Conservation (phyloP, 495 filamentous ascomycete species). For the Neurospora terricola region DNA sequence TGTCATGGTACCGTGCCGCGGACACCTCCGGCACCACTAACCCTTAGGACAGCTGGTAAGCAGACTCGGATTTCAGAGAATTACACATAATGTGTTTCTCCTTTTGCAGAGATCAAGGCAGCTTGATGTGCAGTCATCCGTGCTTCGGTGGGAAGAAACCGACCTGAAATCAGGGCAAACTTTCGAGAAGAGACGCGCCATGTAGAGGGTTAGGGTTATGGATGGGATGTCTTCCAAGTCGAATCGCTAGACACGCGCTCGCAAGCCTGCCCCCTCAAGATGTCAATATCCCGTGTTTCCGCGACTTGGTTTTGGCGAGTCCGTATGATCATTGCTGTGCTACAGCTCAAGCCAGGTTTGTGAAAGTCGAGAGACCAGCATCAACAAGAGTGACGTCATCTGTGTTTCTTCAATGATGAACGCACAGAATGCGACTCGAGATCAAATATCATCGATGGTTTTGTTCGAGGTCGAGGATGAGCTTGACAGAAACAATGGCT, state of each 20-base stretch:
- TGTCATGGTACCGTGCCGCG: neutral
- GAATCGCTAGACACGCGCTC: neutral
- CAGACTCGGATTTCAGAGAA: neutral
- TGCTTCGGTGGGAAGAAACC: neutral
- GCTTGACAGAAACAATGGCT: neutral
- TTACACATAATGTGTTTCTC: neutral
- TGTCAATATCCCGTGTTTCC: neutral
- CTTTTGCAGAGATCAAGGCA: neutral
- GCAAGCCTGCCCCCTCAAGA: neutral
- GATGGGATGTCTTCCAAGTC: neutral
- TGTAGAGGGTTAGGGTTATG: neutral
- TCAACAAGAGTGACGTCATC: neutral
- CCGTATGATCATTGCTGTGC: neutral
- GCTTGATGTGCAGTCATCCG: neutral
- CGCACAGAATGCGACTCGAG: neutral
- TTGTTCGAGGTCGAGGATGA: neutral
- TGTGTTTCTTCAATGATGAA: neutral
- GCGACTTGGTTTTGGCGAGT: neutral
- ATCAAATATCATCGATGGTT: neutral
- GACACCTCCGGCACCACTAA: neutral
- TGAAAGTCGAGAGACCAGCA: too few relatives aligned
- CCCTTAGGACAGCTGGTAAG: neutral
- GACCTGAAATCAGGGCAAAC: neutral
- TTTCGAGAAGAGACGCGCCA: neutral
- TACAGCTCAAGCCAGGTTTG: neutral